Conservation (phyloP, 179 eudicot genomes). For the Sideroxylon spinosum region DNA sequence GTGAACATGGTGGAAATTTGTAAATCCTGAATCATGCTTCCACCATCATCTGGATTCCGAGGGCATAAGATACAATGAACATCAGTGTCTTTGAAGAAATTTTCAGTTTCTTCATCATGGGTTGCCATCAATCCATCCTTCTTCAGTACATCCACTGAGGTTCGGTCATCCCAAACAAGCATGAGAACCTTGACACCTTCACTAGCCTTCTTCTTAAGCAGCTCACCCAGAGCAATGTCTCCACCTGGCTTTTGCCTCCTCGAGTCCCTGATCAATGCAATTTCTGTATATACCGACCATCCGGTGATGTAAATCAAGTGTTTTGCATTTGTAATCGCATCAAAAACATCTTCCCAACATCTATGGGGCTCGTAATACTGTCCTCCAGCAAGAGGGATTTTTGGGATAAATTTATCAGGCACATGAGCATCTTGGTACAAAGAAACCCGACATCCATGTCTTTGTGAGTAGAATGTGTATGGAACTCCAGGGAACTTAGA, state of each 20-base stretch:
- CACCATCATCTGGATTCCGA: conserved; percentile 66
- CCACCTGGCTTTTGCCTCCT: conserved; percentile 72
- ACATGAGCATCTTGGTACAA: conserved; percentile 77
- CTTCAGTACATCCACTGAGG: conserved; percentile 51
- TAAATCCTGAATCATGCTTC: conserved; percentile 48
- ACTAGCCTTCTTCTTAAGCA: conserved; percentile 67
- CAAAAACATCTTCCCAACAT: conserved; percentile 78
- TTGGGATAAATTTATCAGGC: conserved; percentile 65
- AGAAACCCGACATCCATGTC: conserved; percentile 61
- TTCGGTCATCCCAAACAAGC: conserved; percentile 86
- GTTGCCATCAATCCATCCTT: conserved; percentile 73
- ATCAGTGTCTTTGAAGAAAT: conserved; percentile 39
- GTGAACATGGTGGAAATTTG: conserved; percentile 67
- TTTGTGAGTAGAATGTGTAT: conserved; percentile 63
- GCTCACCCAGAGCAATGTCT: conserved; percentile 62
- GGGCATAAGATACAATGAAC: conserved; percentile 74
- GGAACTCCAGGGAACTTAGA: conserved; percentile 75
- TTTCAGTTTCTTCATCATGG: conserved; percentile 65
- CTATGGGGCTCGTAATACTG: conserved; percentile 60
- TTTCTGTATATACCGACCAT: conserved; percentile 75
- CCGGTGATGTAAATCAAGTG: conserved; percentile 74
- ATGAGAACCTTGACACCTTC: conserved; percentile 74
- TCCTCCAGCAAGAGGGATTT: conserved; percentile 66
- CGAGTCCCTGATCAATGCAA: conserved; percentile 55
- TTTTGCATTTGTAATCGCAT: conserved; percentile 60